Evolutionary conservation across 129 eudicot genomes (phyloP).

Genomic region (Centella asiatica): DNA sequence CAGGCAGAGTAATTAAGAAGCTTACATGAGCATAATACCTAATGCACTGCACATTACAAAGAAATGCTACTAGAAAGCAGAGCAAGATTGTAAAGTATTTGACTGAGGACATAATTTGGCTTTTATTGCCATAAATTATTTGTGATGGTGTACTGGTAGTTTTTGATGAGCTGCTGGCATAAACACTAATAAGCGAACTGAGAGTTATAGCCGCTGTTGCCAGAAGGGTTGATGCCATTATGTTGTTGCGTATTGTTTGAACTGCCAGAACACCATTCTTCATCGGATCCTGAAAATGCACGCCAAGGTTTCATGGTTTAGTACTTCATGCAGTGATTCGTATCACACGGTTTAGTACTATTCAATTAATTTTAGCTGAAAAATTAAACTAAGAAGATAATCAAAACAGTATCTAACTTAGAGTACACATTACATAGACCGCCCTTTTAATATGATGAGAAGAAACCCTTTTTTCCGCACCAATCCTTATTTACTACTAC

Average conservation of each 20-base stretch:
- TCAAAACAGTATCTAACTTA: too few relatives aligned
- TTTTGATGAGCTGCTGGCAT: slow-evolving; percentile 53
- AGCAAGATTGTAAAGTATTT: slow-evolving; percentile 66
- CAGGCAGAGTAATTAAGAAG: slow-evolving; percentile 63
- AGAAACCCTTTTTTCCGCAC: too few relatives aligned
- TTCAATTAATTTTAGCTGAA: too few relatives aligned
- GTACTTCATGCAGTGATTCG: too few relatives aligned
- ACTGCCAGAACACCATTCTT: slow-evolving; percentile 72
- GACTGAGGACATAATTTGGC: slow-evolving; percentile 32
- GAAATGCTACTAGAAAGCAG: slow-evolving; percentile 76
- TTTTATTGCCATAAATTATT: slow-evolving; percentile 60
- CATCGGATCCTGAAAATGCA: slow-evolving; percentile 50
- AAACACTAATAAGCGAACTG: slow-evolving; percentile 67
- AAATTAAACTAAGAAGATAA: too few relatives aligned
- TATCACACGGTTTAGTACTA: too few relatives aligned
- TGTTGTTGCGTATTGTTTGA: slow-evolving; percentile 86
- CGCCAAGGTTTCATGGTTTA: not conserved
- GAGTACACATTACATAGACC: too few relatives aligned
- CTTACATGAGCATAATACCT: slow-evolving; percentile 86
- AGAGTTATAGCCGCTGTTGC: slow-evolving; percentile 81
- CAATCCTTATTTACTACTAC: too few relatives aligned
- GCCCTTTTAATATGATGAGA: too few relatives aligned
- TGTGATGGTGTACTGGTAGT: slow-evolving; percentile 20
- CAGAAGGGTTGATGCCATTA: slow-evolving; percentile 81
- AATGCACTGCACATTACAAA: slow-evolving; percentile 76